Evolutionary conservation across 2,329 filamentous ascomycete genomes (phyloP).

Genomic region (Fusarium pseudocircinatum): DNA sequence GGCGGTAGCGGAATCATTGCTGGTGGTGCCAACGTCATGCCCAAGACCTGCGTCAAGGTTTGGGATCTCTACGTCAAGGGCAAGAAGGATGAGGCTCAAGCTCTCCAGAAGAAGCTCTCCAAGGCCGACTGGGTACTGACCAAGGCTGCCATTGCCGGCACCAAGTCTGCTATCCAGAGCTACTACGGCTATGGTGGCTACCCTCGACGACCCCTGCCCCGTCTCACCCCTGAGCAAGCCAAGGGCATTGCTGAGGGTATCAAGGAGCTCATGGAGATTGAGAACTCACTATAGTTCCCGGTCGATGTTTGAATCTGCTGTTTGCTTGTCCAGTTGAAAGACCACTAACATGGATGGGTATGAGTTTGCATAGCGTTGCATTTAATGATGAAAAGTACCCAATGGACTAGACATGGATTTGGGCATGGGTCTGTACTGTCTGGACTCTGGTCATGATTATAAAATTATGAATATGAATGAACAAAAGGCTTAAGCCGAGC

Average conservation of each 20-base stretch:
- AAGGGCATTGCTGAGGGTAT: conserved; percentile 64
- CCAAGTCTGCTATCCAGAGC: conserved; percentile 82
- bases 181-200: conserved; percentile 85
- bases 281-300: conserved; percentile 59
- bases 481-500: conserved; percentile 6
- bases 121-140: conserved; percentile 86
- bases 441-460: conserved; percentile 6
- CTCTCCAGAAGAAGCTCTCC: conserved; percentile 79
- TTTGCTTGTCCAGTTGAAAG: background rate
- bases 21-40: conserved; percentile 85
- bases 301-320: background rate
- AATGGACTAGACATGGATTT: background rate
- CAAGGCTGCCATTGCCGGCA: conserved; percentile 85
- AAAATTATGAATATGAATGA: conserved; percentile 28
- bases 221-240: conserved; percentile 66
- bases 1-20: conserved; percentile 88
- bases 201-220: conserved; percentile 77
- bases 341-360: background rate
- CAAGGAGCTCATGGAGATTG: conserved; percentile 72
- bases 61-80: conserved; percentile 81
- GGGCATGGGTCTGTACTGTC: background rate
- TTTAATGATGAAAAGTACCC: conserved; percentile 26
- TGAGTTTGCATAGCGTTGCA: conserved; percentile 38
- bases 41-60: conserved; percentile 80
- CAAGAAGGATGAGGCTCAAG: conserved; percentile 77